These are phyloP conservation scores for Blakeslea trispora DNA, from an alignment of 371 early-diverging fungal genomes.

Conservation along the genomic window DNA sequence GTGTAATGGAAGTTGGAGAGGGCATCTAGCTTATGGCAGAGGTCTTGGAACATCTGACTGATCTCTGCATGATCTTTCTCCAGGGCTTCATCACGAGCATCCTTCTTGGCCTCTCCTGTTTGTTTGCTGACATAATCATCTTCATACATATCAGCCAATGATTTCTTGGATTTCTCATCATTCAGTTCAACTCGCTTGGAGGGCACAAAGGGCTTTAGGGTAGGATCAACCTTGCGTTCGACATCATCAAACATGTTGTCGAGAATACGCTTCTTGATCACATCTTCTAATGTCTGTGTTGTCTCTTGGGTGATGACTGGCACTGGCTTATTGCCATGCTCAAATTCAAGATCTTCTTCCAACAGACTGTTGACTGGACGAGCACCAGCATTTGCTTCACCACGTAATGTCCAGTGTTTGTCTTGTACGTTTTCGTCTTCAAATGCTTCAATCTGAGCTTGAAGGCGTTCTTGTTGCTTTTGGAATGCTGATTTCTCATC, in stretches of 20 bases:
- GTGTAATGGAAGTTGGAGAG: constrained; percentile 92
- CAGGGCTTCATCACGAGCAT: constrained; percentile 73
- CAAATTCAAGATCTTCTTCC: constrained; percentile 93
- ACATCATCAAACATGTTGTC: constrained; percentile 90
- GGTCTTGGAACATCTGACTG: constrained; percentile 65
- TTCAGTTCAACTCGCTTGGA: constrained; percentile 77
- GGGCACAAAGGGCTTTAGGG: constrained; percentile 74
- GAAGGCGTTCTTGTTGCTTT: constrained; percentile 62
- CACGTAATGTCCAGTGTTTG: constrained; percentile 74
- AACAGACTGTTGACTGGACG: constrained; percentile 93
- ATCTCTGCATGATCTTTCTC: constrained; percentile 82
- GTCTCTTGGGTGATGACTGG: constrained; percentile 94
- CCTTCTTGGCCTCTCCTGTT: constrained; percentile 53
- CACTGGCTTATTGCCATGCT: constrained; percentile 86
- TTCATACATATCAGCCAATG: constrained; percentile 92
- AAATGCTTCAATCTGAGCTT: constrained; percentile 68
- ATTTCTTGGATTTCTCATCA: constrained; percentile 82
- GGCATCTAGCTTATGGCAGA: constrained; percentile 86
- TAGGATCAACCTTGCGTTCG: constrained; percentile 77
- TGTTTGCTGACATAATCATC: constrained; percentile 78
- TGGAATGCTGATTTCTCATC: constrained; percentile 70
- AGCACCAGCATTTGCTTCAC: constrained; percentile 78
- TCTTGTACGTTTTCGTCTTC: constrained; percentile 85
- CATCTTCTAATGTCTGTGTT: constrained; percentile 86
- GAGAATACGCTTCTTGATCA: constrained; percentile 90